These are phyloP conservation scores for Cercophora samala DNA, from an alignment of 495 filamentous ascomycete species.

Conservation along the genomic window DNA sequence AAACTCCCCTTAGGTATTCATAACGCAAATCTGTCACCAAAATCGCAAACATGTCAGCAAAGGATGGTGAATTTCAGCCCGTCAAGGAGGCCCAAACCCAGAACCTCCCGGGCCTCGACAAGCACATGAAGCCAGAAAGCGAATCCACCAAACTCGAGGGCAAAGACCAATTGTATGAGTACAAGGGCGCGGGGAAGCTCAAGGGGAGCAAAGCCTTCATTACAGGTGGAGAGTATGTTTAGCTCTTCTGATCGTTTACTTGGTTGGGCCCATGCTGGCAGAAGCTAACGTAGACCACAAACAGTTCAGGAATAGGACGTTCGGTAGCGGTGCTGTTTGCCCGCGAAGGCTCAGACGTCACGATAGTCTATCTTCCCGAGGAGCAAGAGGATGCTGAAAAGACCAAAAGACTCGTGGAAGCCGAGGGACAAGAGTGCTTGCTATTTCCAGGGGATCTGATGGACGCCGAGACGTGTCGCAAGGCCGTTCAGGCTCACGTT, in stretches of 20 bases:
- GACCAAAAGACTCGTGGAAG: slow-evolving; percentile 51
- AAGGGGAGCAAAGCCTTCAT: slow-evolving; percentile 21
- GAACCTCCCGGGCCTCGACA: slow-evolving; percentile 21
- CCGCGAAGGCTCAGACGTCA: slow-evolving; percentile 54
- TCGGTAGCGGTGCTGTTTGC: slow-evolving; percentile 56
- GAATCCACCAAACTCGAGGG: slow-evolving; percentile 31
- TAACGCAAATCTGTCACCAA: not conserved
- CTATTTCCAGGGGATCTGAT: slow-evolving; percentile 50
- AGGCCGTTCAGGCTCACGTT: slow-evolving; percentile 52
- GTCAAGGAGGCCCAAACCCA: slow-evolving; percentile 17
- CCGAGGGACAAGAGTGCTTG: slow-evolving; percentile 43
- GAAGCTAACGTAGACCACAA: slow-evolving; percentile 21
- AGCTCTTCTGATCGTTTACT: not conserved
- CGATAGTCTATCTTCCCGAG: slow-evolving; percentile 53
- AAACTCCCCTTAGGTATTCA: too few species aligned
- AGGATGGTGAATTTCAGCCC: slow-evolving; percentile 9
- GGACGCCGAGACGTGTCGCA: slow-evolving; percentile 43
- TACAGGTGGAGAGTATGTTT: not conserved
- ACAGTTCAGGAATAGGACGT: slow-evolving; percentile 53
- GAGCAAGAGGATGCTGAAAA: slow-evolving; percentile 54
- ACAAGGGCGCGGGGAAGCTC: slow-evolving; percentile 44
- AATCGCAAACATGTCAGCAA: not conserved
- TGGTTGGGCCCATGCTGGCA: slow-evolving; percentile 30
- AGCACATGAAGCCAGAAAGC: slow-evolving; percentile 27
- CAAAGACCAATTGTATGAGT: slow-evolving; percentile 20